These are phyloP conservation scores for Xerocomus spinulosus DNA, from an alignment of 768 basidiomycete genomes.

Conservation along the genomic window DNA sequence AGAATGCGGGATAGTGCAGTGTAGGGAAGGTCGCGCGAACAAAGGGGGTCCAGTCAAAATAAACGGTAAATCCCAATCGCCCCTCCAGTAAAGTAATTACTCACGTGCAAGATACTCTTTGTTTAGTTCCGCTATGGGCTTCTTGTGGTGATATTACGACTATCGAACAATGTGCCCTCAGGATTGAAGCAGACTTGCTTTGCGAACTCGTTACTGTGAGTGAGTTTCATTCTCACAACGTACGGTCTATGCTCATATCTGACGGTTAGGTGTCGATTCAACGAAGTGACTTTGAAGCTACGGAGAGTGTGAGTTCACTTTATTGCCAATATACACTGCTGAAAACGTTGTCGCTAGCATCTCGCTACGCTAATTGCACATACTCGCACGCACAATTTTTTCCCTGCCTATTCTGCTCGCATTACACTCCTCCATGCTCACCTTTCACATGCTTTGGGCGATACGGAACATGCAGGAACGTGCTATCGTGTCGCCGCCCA, in stretches of 20 bases:
- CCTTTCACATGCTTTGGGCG: conserved; percentile 63
- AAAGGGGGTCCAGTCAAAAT: conserved; percentile 9
- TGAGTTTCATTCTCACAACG: not conserved
- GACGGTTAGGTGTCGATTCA: conserved; percentile 59
- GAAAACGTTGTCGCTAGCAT: conserved; percentile 17
- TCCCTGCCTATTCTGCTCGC: conserved; percentile 51
- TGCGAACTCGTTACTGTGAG: conserved; percentile 66
- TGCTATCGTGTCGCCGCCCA: conserved; percentile 63
- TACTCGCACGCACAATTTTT: conserved; percentile 55
- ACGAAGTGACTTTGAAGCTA: conserved; percentile 63
- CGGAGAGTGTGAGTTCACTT: conserved; percentile 45
- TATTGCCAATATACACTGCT: not conserved
- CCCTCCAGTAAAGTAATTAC: not conserved
- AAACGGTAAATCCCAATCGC: conserved; percentile 10
- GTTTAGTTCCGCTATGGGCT: conserved; percentile 53
- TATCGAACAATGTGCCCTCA: conserved; percentile 47
- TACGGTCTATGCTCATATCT: not conserved
- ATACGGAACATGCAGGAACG: conserved; percentile 46
- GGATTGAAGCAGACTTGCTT: conserved; percentile 65
- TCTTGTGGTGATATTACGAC: conserved; percentile 46
- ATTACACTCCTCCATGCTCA: conserved; percentile 69
- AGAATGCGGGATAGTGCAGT: conserved; percentile 49
- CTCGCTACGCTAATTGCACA: conserved; percentile 55
- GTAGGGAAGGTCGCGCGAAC: conserved; percentile 42
- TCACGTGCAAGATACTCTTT: not conserved